A percentile compares a stretch with the other conserved stretches of the same genome.
Evolutionary conservation across 257 asterid genomes (phyloP).

Genomic region (Solanum gandarillasii): DNA sequence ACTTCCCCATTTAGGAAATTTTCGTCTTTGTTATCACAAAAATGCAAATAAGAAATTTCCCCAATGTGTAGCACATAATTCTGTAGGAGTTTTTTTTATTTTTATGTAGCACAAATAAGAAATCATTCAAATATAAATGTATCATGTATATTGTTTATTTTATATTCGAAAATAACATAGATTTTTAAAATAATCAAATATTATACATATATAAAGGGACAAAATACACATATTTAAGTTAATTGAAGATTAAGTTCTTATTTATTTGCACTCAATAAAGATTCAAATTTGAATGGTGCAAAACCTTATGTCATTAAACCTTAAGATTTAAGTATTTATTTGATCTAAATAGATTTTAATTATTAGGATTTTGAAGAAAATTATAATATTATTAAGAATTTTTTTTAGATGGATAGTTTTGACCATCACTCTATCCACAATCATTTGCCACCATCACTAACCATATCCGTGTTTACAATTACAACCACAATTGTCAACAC

Average conservation of each 20-base stretch:
- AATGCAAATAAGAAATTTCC: background rate
- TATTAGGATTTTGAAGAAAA: too few relatives aligned
- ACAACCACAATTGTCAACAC: too few relatives aligned
- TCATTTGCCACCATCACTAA: background rate
- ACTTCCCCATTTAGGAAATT: background rate
- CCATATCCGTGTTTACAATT: background rate
- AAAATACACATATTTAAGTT: background rate
- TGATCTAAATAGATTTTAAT: background rate
- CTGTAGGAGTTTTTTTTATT: background rate
- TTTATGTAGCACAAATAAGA: background rate
- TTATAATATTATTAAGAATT: too few relatives aligned
- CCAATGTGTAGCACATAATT: background rate
- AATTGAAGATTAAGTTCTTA: background rate
- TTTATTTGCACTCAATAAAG: background rate
- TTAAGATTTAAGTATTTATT: background rate
- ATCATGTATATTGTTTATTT: background rate
- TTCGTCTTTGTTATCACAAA: background rate
- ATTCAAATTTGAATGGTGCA: background rate
- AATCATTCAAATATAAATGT: too few relatives aligned
- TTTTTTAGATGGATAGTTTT: background rate
- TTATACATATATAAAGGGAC: background rate
- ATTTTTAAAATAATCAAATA: too few relatives aligned
- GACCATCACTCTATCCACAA: background rate
- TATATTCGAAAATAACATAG: too few relatives aligned
- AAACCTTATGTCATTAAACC: background rate